Conservation (phyloP, 2,329 filamentous ascomycete genomes). For the Pseudocercospora eumusae region DNA sequence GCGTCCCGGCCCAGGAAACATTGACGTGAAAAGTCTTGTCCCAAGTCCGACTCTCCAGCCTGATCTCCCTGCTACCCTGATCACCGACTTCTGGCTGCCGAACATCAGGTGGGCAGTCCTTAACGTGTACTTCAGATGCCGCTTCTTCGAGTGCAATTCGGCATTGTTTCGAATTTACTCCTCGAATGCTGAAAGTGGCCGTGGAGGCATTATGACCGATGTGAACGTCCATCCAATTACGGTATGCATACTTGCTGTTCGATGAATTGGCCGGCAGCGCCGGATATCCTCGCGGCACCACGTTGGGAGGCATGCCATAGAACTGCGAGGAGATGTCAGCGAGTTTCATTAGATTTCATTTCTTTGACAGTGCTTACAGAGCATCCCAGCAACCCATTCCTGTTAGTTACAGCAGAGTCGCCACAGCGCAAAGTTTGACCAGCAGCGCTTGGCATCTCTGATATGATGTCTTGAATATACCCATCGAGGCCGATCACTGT, state of each 20-base stretch:
- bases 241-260: conserved; percentile 22
- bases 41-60: conserved; percentile 83
- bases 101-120: conserved; percentile 42
- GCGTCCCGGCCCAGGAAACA: conserved; percentile 59
- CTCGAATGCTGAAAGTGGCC: conserved; percentile 67
- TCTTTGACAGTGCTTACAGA: conserved; percentile 33
- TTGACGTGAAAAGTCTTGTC: conserved; percentile 73
- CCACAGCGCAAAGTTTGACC: conserved; percentile 55
- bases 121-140: conserved; percentile 64
- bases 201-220: conserved; percentile 51
- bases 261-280: conserved; percentile 21
- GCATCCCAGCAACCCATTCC: conserved; percentile 64
- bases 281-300: conserved; percentile 49
- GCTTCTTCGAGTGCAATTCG: conserved; percentile 70
- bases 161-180: conserved; percentile 76
- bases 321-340: conserved; percentile 49
- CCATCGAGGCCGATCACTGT: conserved; percentile 67
- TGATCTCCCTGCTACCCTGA: conserved; percentile 66
- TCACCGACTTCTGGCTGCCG: conserved; percentile 50
- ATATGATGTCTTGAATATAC: conserved; percentile 67
- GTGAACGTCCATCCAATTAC: conserved; percentile 66
- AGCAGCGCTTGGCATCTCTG: conserved; percentile 68
- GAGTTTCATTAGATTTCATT: neutral
- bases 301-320: conserved; percentile 65
- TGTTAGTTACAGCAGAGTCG: conserved; percentile 44